A percentile compares a stretch with the other conserved stretches of the same genome.
These are phyloP conservation scores for Chenopodium suecicum DNA, from an alignment of 148 eudicot species.

Conservation along the genomic window DNA sequence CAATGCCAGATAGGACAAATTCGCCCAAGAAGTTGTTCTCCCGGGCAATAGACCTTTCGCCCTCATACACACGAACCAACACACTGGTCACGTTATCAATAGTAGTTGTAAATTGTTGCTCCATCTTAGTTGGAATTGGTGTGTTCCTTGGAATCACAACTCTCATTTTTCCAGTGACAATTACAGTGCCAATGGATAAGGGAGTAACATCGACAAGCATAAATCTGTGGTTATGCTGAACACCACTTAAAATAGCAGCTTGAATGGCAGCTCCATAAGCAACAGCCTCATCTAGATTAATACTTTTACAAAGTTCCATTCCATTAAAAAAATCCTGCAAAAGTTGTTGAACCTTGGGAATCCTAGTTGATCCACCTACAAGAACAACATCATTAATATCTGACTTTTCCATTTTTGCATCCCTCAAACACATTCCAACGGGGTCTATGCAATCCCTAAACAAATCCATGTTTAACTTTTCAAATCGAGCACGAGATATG, in stretches of 20 bases:
- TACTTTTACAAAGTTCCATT: background rate
- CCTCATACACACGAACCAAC: background rate
- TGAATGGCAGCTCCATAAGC: background rate
- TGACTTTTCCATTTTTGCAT: background rate
- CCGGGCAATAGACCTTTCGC: background rate
- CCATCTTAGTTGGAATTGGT: background rate
- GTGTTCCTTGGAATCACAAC: background rate
- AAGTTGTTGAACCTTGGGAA: background rate
- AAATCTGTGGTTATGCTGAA: background rate
- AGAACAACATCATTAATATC: background rate
- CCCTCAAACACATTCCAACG: background rate
- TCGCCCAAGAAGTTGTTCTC: background rate
- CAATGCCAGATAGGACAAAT: background rate
- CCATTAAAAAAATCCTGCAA: background rate
- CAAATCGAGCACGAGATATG: background rate
- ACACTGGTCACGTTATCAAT: background rate
- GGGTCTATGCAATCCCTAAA: background rate
- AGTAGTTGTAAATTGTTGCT: background rate
- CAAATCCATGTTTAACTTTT: background rate
- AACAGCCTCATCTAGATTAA: background rate
- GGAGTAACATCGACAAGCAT: background rate
- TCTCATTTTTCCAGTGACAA: rapidly evolving
- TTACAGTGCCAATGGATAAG: background rate
- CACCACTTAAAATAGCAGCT: background rate
- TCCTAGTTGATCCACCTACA: background rate